phyloP scores from a whole-genome alignment of 2,329 filamentous ascomycete genomes.

The Metarhizium sp. region DNA sequence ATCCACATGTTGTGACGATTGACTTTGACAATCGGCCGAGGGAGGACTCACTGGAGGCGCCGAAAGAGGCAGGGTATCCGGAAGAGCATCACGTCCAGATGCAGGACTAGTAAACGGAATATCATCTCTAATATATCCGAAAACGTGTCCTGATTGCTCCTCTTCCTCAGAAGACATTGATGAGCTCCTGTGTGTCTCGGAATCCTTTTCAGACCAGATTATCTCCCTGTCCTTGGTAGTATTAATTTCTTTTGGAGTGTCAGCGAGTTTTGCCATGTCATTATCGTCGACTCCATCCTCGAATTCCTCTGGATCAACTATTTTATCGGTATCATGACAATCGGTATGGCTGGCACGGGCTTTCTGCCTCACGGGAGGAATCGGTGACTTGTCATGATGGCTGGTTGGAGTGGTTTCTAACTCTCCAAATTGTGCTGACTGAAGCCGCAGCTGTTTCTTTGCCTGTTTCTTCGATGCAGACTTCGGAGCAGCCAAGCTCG shows the following conservation, averaged over 20 bases:
- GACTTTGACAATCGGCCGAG: not conserved
- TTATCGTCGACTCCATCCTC: conserved; percentile 16
- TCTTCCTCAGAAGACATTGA: conserved; percentile 12
- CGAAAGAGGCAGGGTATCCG: conserved; percentile 21
- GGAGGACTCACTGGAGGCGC: conserved; percentile 1
- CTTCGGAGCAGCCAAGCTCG: not conserved
- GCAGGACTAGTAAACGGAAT: conserved; percentile 19
- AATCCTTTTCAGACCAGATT: conserved; percentile 20
- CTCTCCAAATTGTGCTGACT: conserved; percentile 15
- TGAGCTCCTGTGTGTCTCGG: conserved; percentile 20
- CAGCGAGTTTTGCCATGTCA: conserved; percentile 12
- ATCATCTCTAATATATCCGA: conserved; percentile 16
- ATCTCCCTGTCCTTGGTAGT: conserved; percentile 7
- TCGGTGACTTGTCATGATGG: conserved; percentile 13
- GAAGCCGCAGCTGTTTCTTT: conserved; percentile 7
- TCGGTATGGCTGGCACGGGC: not conserved
- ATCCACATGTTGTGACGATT: conserved; percentile 12
- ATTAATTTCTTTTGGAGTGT: not conserved
- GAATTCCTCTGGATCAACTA: conserved; percentile 8
- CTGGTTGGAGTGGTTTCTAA: conserved; percentile 25
- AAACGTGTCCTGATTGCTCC: conserved; percentile 9
- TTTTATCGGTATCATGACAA: not conserved
- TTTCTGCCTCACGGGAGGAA: not conserved
- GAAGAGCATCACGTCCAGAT: conserved; percentile 14
- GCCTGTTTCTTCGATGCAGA: conserved; percentile 1